phyloP scores from a whole-genome alignment of 805 yeast species.

The Yarrowia osloensis region DNA sequence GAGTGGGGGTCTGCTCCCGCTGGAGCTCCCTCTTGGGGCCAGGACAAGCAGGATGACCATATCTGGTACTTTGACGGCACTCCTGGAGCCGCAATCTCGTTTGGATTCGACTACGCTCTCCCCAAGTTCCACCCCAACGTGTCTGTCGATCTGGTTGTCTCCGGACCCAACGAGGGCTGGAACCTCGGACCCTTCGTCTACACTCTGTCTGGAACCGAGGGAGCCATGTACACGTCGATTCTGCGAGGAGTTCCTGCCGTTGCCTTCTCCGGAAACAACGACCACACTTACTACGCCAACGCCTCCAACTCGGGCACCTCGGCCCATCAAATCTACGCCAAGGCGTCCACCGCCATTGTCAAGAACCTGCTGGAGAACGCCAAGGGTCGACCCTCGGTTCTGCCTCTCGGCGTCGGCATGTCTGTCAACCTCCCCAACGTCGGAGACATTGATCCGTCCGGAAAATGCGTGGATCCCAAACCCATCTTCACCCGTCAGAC shows the following conservation, averaged over 20 bases:
- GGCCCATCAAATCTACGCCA: not conserved
- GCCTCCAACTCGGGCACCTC: not conserved
- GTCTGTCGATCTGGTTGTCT: not conserved
- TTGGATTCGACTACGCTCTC: not conserved
- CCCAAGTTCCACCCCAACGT: not conserved
- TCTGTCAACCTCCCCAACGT: not conserved
- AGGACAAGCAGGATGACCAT: not conserved
- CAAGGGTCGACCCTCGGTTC: not conserved
- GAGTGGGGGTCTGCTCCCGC: not conserved
- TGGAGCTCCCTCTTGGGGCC: not conserved
- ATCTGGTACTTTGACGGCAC: slow-evolving; percentile 5
- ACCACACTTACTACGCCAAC: not conserved
- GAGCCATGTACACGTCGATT: not conserved
- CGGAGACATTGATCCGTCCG: not conserved
- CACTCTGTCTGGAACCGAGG: not conserved
- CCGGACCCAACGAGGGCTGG: not conserved
- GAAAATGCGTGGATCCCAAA: not conserved
- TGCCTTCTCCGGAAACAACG: not conserved
- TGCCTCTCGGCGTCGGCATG: not conserved
- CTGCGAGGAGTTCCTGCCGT: not conserved
- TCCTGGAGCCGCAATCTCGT: not conserved
- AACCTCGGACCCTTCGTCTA: not conserved
- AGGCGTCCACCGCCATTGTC: not conserved
- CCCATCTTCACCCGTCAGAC: slow-evolving; percentile 3
- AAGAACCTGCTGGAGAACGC: not conserved